Evolutionary conservation across 2,329 filamentous ascomycete genomes (phyloP).

Genomic region (Pseudopyricularia cyperi): DNA sequence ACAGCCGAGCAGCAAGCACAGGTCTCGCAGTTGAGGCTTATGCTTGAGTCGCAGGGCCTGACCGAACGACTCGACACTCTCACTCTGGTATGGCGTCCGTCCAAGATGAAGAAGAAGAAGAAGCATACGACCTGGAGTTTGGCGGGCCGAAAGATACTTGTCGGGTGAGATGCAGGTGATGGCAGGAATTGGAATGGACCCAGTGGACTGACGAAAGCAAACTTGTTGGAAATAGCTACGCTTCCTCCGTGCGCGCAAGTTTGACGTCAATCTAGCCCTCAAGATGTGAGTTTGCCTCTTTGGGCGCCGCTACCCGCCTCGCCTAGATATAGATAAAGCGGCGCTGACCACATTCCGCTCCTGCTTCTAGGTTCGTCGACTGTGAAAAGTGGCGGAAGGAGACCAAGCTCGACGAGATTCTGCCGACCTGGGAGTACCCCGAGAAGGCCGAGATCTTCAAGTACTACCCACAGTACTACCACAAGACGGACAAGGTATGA

Average conservation of each 20-base stretch:
- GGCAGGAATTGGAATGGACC: not conserved
- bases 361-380: conserved; percentile 64
- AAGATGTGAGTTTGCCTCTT: conserved; percentile 56
- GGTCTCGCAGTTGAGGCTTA: conserved; percentile 69
- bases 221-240: conserved; percentile 45
- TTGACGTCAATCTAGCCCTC: conserved; percentile 73
- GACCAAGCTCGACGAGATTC: conserved; percentile 69
- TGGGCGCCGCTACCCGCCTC: not conserved
- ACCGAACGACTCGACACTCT: conserved; percentile 81
- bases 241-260: conserved; percentile 90
- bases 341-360: not conserved
- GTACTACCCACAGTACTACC: conserved; percentile 98
- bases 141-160: not conserved
- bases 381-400: conserved; percentile 85
- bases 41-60: conserved; percentile 74
- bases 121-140: not conserved
- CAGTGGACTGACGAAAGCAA: not conserved
- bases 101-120: not conserved
- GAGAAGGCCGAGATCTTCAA: conserved; percentile 75
- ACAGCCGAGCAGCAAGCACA: conserved; percentile 79
- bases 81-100: conserved; percentile 53
- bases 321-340: not conserved
- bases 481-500: conserved; percentile 76
- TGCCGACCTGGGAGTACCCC: conserved; percentile 71
- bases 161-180: not conserved